Percentiles rank a stretch among this genome's conserved stretches.
Conservation (phyloP, 1,284 basidiomycete species). For the Cryptococcus jaspeensis region DNA sequence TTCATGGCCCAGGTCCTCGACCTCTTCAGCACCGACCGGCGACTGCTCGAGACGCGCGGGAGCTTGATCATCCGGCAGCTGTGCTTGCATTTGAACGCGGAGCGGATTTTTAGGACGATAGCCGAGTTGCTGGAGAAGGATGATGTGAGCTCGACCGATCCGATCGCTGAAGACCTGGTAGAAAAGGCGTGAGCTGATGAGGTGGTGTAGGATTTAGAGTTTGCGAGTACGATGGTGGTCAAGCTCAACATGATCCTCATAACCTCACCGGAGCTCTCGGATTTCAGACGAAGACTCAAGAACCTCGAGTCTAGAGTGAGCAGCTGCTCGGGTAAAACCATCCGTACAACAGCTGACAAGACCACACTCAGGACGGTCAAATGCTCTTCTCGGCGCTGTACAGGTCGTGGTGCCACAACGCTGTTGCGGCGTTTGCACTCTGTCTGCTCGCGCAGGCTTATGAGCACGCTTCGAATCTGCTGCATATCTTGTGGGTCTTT, state of each 20-base stretch:
- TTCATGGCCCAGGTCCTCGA: constrained; percentile 95
- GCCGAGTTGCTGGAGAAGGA: constrained; percentile 98
- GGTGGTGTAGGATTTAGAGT: constrained; percentile 81
- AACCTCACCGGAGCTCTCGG: constrained; percentile 90
- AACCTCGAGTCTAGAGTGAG: constrained; percentile 87
- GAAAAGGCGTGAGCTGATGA: constrained; percentile 1
- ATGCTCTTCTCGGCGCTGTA: constrained; percentile 86
- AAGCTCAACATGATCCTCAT: constrained; percentile 96
- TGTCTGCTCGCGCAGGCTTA: constrained; percentile 97
- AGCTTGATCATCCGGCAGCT: constrained; percentile 95
- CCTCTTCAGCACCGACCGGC: constrained; percentile 90
- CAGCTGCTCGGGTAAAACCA: not conserved
- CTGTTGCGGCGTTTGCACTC: constrained; percentile 92
- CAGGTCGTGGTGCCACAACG: constrained; percentile 97
- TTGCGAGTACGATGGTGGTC: constrained; percentile 94
- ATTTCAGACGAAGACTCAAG: constrained; percentile 89
- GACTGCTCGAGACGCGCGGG: constrained; percentile 85
- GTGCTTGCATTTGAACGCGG: constrained; percentile 90
- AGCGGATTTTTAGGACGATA: constrained; percentile 91
- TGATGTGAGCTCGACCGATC: constrained; percentile 62
- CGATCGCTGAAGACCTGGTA: constrained; percentile 6
- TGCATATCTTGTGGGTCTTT: constrained; percentile 84
- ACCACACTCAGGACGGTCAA: constrained; percentile 76
- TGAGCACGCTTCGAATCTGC: constrained; percentile 93
- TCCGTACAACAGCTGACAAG: too few species aligned